Base-by-base conservation (phyloP, 306 rosid species). In the Acacia crassicarpa region DNA sequence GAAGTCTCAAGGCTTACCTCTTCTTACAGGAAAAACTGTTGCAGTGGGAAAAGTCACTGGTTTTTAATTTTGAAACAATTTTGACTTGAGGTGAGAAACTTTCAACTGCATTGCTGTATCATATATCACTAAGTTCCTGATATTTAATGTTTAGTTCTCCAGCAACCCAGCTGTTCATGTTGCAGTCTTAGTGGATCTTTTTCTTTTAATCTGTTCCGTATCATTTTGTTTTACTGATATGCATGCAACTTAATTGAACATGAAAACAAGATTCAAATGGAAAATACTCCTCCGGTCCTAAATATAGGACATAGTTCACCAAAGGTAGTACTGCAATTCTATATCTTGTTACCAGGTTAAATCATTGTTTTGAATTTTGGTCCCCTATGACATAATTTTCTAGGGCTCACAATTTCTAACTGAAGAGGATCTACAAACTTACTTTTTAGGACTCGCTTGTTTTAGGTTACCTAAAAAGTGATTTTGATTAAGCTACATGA, bases 21-120 rank as follows among this genome's bases (percentile, higher is more conserved):
- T 43, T 81, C 16, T 45, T 87, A 67, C 87, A 93, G 99, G 99
- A 61, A 93, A 91, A 89, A 96, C 99, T 70, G 89, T 96, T 61
- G 99, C 98, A 8, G 91, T 92, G 78, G 99, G 99, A 77, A 96
- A 93, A 85, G 90, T 96, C 79, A 96, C 90, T 17, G 91, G 81
- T 45, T 82, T 90, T 80, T 86, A 74, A 90, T 68, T 80, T 87
- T 85, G 84, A 63, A 84, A 90, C 89, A 89, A 86, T 89, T 95
- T 95, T 95, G 91, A 85, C 83, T 67, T 45, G 87, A 88, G 96
- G 97, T 91, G 72, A 86, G 81, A 54, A 76, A 72, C 16, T 15
- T 77, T 43, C 74, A 45, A 61, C 20, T 74, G 85, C 67, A 17
- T 82, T 71, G 41, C 61, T 82, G 77, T 10, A 61, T 75, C 68